Conservation (phyloP, 345 rosid genomes). For the Salix viminalis region DNA sequence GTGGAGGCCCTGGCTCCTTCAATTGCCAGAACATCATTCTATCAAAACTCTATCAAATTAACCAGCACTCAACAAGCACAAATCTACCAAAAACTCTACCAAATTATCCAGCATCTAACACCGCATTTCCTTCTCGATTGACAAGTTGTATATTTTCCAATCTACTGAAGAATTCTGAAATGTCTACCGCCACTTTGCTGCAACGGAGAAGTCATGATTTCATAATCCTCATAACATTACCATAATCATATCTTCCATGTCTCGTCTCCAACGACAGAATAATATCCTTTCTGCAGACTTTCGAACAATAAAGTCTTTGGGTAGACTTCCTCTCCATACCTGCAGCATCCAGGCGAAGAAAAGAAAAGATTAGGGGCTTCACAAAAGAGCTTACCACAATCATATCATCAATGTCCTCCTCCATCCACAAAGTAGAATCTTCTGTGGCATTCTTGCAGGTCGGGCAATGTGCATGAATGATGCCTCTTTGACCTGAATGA, state of each 20-base stretch:
- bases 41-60: too few relatives aligned
- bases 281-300: slow-evolving; percentile 58
- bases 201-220: slow-evolving; percentile 23
- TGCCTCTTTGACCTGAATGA: slow-evolving; percentile 69
- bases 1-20: too few relatives aligned
- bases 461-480: slow-evolving; percentile 48
- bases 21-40: too few relatives aligned
- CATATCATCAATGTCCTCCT: slow-evolving; percentile 90
- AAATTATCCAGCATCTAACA: too few relatives aligned
- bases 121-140: too few relatives aligned
- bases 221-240: slow-evolving; percentile 43
- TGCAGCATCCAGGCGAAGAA: slow-evolving; percentile 52
- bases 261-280: slow-evolving; percentile 39
- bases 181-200: slow-evolving; percentile 28
- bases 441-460: slow-evolving; percentile 69
- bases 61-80: too few relatives aligned
- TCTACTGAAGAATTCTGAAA: slow-evolving; percentile 9
- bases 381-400: slow-evolving; percentile 64
- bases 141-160: too few relatives aligned
- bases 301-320: slow-evolving; percentile 52
- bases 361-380: slow-evolving; percentile 58
- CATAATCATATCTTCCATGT: slow-evolving; percentile 71
- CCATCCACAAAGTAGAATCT: slow-evolving; percentile 87
- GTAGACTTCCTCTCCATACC: slow-evolving; percentile 63
- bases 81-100: too few relatives aligned